A percentile compares a stretch with the other conserved stretches of the same genome.
These are phyloP conservation scores for Aureobasidium sp. DNA, from an alignment of 2,329 filamentous ascomycete species.

Conservation along the genomic window DNA sequence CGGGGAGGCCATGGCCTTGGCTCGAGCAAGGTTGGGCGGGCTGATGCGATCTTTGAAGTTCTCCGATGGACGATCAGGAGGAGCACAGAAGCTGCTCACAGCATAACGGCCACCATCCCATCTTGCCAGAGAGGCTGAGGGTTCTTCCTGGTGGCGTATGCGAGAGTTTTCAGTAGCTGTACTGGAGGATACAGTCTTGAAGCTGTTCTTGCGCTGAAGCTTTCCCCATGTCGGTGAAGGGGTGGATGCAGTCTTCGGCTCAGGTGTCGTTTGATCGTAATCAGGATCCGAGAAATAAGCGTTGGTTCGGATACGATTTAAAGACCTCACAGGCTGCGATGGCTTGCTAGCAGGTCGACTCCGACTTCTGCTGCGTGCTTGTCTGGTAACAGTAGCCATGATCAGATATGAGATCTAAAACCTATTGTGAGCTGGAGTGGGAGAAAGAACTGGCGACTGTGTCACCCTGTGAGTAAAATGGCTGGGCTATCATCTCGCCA, in stretches of 20 bases:
- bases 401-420: neutral
- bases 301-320: neutral
- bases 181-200: neutral
- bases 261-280: neutral
- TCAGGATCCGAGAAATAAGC: neutral
- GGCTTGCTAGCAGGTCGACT: neutral
- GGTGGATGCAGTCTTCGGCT: neutral
- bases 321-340: neutral
- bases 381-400: neutral
- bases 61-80: too few relatives aligned
- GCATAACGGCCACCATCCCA: too few relatives aligned
- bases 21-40: neutral
- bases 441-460: neutral
- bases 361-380: neutral
- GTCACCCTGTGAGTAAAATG: too few relatives aligned
- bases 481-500: too few relatives aligned
- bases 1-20: neutral
- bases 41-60: neutral
- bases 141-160: too few relatives aligned
- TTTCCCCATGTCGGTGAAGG: neutral
- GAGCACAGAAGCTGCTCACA: too few relatives aligned
- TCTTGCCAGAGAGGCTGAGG: too few relatives aligned
- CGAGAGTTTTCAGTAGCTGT: too few relatives aligned
- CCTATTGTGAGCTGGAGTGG: neutral
- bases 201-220: too few relatives aligned